Percentiles rank a stretch among this genome's conserved stretches.
Conservation (phyloP, 768 basidiomycete species). For the Lactarius pseudohatsudake region DNA sequence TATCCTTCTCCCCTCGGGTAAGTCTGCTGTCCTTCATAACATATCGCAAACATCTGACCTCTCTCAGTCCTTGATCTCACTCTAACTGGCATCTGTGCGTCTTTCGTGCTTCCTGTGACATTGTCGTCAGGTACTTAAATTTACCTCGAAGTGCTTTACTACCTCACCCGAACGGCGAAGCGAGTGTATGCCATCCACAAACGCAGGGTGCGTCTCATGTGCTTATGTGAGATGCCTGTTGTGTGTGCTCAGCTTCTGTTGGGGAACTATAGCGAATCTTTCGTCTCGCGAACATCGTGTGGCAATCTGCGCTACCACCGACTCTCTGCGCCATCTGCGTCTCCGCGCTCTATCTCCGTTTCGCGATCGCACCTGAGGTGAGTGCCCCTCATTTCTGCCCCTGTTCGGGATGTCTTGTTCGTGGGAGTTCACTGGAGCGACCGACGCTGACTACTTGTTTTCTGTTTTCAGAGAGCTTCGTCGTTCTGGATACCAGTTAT, state of each 20-base stretch:
- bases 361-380: background rate
- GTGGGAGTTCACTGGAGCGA: background rate
- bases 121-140: background rate
- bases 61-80: background rate
- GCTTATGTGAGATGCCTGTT: background rate
- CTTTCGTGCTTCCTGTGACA: background rate
- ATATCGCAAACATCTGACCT: background rate
- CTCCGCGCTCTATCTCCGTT: background rate
- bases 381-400: background rate
- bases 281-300: background rate
- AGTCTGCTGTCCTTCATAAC: background rate
- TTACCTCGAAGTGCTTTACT: background rate
- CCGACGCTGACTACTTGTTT: background rate
- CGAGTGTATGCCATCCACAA: background rate
- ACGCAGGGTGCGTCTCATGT: background rate
- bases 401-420: background rate
- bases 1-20: background rate
- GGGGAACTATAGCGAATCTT: background rate
- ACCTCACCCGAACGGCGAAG: background rate
- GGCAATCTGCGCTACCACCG: background rate
- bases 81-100: background rate
- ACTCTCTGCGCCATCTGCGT: background rate
- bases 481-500: background rate
- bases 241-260: background rate
- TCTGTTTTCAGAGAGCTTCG: background rate